Evolutionary conservation across 1,284 basidiomycete genomes (phyloP), one percentile per base, ranked within the genome.

Genomic region (Exobasidium cylindrosporum): DNA sequence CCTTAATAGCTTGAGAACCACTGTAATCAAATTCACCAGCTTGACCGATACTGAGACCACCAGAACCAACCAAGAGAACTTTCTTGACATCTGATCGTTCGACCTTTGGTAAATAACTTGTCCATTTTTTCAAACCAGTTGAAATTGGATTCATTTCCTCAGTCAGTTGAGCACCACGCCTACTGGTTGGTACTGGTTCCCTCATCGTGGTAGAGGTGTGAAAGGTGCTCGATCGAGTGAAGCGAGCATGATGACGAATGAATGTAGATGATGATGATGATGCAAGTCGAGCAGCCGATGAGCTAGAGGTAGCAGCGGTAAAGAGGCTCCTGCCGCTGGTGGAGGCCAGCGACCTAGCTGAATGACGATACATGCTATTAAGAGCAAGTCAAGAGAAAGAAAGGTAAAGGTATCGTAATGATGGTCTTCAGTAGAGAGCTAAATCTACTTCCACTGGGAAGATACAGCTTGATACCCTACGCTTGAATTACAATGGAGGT

Each of bases 11-110:
- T 83, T 98, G 96, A 6, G 95, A 84, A 90, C 77, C 96, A 29
- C 93, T 97, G 83, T 99, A 98, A 82, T 99, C 96, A 82, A 99
- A 99, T 82, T 99, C 96, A 81, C 96, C 96, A 3, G 96, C 96
- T 82, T 98, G 96, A 49, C 96, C 96, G 68, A 99, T 98, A 78
- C 88, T 90, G 54, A 99, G 87, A 66, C 96, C 96, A 76, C 96
- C 96, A 68, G 89, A 91, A 67, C 96, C 96, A 56, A 98, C 92
- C 63, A 98, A 91, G 65, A 98, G 86, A 55, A 98, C 96, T 80
- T 95, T 96, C 81, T 90, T 88, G 53, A 98, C 95, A 73, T 97
- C 88, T 28, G 91, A 68, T 30, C 77, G 72, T 63, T 63, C 60
- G 40, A 64, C 71, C 64, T 76, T 76, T 40, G 73, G 73, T 31